Evolutionary conservation across 108 stramenopile genomes (phyloP), one percentile per base, ranked within the genome.

Genomic region (Chaetoceros muelleri): DNA sequence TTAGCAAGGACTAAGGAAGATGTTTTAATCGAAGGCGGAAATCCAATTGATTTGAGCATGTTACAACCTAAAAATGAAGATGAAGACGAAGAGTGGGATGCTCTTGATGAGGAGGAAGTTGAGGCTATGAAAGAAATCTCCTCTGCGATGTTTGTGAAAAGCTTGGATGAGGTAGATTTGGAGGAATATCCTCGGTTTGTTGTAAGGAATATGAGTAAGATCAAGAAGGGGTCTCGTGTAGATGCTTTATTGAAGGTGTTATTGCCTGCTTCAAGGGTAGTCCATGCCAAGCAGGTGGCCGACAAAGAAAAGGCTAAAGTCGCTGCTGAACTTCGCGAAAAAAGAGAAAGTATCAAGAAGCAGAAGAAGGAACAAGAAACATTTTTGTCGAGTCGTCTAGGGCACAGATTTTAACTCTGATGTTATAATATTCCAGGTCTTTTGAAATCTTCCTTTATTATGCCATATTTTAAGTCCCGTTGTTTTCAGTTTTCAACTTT

Each of bases 51-150:
- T 65, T 56, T 82, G 58, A 65, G 72, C 31, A 62, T 52, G 20
- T 46, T 83, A 30, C 28, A 73, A 28, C 64, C 48, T 10, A 78
- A 70, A 55, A 46, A 65, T 2, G 82, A 80, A 24, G 78, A 78
- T 46, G 63, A 73, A 7, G 79, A 84, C 29, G 90, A 92, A 64
- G 81, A 81, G 54, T 87, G 84, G 84, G 90, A 87, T 66, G 75
- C 81, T 22, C 48, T 84, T 45, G 91, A 88, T 55, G 65, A 89
- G 67, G 87, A 93, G 71, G 90, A 85, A 51, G 74, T 79, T 10
- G 90, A 91, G 64, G 82, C 84, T 10, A 79, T 86, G 78, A 79
- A 84, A 55, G 84, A 86, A 62, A 84, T 84, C 51, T 77, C 82
- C 8, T 88, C 86, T 17, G 84, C 85, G 24, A 70, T 73, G 20